phyloP scores from a whole-genome alignment of 495 filamentous ascomycete genomes.

The Xylaria palmicola region DNA sequence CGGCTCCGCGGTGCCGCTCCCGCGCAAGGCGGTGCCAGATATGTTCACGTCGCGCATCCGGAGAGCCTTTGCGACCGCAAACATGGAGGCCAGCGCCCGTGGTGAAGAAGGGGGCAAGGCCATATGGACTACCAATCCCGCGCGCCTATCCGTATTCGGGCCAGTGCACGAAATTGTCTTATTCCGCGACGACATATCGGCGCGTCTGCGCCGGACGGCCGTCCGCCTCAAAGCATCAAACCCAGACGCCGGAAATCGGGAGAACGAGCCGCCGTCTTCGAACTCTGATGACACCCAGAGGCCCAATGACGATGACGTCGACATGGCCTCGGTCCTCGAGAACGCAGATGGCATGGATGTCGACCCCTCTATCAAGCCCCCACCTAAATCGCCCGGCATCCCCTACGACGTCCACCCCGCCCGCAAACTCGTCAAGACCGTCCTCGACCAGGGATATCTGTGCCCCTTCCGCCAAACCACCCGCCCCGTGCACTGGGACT shows the following conservation, averaged over 20 bases:
- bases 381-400: conserved; percentile 20
- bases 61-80: conserved; percentile 74
- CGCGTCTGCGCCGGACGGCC: conserved; percentile 70
- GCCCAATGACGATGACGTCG: conserved; percentile 30
- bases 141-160: conserved; percentile 77
- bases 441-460: conserved; percentile 89
- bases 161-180: conserved; percentile 81
- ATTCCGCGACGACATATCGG: conserved; percentile 80
- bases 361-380: conserved; percentile 29
- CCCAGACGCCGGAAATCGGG: conserved; percentile 27
- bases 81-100: conserved; percentile 40
- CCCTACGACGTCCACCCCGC: conserved; percentile 58
- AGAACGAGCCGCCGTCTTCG: conserved; percentile 21
- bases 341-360: conserved; percentile 46
- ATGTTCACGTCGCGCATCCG: conserved; percentile 82
- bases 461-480: conserved; percentile 76
- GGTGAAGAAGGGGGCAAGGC: conserved; percentile 60
- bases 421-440: conserved; percentile 83
- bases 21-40: conserved; percentile 72
- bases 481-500: conserved; percentile 88
- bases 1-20: conserved; percentile 74
- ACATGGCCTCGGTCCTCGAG: conserved; percentile 33
- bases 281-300: conserved; percentile 4
- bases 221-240: conserved; percentile 55
- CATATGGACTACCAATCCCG: conserved; percentile 85